phyloP scores from a whole-genome alignment of 1,284 basidiomycete species.

The Cryptococcus sp. region DNA sequence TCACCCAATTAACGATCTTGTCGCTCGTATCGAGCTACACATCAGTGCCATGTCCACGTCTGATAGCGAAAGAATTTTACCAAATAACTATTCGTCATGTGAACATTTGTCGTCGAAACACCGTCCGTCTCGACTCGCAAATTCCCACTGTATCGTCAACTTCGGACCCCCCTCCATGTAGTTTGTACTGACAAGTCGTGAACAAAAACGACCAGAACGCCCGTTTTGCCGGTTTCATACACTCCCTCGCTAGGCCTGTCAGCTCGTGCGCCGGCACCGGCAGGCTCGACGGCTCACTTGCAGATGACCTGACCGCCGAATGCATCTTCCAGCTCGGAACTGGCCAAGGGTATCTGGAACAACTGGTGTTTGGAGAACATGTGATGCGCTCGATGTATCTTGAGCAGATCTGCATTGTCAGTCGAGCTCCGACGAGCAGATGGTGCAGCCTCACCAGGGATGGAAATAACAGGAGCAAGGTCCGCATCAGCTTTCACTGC shows the following conservation, averaged over 20 bases:
- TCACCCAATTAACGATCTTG: slow-evolving; percentile 70
- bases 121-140: slow-evolving; percentile 72
- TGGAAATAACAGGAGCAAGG: slow-evolving; percentile 20
- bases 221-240: slow-evolving; percentile 54
- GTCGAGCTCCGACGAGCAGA: not conserved
- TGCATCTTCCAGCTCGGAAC: slow-evolving; percentile 57
- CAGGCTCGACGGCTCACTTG: slow-evolving; percentile 61
- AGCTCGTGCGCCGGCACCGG: not conserved
- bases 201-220: slow-evolving; percentile 7
- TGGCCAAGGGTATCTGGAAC: slow-evolving; percentile 71
- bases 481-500: slow-evolving; percentile 4
- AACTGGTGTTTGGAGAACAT: slow-evolving; percentile 67
- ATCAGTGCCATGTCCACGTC: slow-evolving; percentile 1
- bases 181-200: slow-evolving; percentile 10
- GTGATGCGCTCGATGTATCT: slow-evolving; percentile 73
- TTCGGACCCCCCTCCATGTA: no score
- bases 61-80: slow-evolving; percentile 46
- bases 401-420: slow-evolving; percentile 62
- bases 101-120: slow-evolving; percentile 63
- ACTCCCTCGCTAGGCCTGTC: slow-evolving; percentile 24
- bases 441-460: slow-evolving; percentile 18
- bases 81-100: slow-evolving; percentile 73
- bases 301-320: slow-evolving; percentile 77
- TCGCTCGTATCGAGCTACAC: slow-evolving; percentile 77
- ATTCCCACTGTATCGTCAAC: slow-evolving; percentile 60